These are phyloP conservation scores for Russula foetens DNA, from an alignment of 768 basidiomycete species.

Conservation along the genomic window DNA sequence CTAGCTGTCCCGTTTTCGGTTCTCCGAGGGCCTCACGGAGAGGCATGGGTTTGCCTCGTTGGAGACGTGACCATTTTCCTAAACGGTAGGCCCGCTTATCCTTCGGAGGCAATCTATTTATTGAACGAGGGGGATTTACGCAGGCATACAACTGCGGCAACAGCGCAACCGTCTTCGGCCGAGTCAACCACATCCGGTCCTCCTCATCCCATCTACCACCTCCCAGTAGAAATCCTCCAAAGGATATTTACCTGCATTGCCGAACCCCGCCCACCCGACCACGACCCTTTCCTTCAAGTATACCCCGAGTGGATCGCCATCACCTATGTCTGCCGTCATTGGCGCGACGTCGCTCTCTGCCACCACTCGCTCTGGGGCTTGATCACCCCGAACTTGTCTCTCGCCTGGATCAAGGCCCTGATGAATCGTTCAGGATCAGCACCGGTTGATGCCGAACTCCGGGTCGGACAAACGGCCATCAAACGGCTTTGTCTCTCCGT, in stretches of 20 bases:
- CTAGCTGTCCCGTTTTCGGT: not conserved
- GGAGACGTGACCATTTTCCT: not conserved
- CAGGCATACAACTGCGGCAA: not conserved
- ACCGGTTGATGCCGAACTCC: slow-evolving; percentile 6
- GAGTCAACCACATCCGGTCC: not conserved
- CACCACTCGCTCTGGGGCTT: slow-evolving; percentile 8
- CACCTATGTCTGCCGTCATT: slow-evolving; percentile 13
- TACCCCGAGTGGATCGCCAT: slow-evolving; percentile 12
- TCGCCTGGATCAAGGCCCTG: not conserved
- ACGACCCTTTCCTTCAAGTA: not conserved
- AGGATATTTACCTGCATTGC: slow-evolving; percentile 4
- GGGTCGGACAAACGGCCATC: not conserved
- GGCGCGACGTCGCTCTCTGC: slow-evolving; percentile 8
- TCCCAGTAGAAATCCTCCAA: slow-evolving; percentile 14
- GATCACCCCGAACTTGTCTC: slow-evolving; percentile 8
- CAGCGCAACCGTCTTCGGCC: not conserved
- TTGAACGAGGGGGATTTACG: not conserved
- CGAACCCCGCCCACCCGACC: not conserved
- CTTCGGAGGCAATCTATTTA: not conserved
- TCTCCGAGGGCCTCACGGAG: not conserved
- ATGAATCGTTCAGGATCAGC: slow-evolving; percentile 8
- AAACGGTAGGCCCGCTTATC: not conserved
- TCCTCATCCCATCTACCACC: not conserved
- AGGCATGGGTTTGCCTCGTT: not conserved
- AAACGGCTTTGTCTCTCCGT: not conserved